Base-by-base conservation (phyloP, 805 yeast species). In the Priceomyces castillae region DNA sequence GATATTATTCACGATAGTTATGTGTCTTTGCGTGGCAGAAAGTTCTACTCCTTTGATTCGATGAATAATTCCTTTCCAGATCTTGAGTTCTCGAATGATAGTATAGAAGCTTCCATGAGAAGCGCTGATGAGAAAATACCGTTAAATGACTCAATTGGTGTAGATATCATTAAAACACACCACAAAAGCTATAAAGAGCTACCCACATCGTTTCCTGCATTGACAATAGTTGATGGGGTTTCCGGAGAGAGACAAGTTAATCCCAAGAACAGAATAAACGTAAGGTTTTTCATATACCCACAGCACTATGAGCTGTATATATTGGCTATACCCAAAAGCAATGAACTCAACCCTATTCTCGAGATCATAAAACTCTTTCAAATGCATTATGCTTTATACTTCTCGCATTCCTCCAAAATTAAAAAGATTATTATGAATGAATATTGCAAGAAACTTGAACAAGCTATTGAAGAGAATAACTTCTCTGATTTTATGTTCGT, bases 331-430 rank as follows among this genome's bases (percentile, higher is more conserved):
- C 78, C 84, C 4, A 78, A 77, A 46, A 73, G 73, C 46, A 78
- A 78, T 42, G 81, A 76, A 46, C 67, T 80, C 33, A 81, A 82
- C 53, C 87, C 90, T 3, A 64, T 81, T 37, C 75, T 69, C 39
- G 92, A 85, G 52, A 71, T 84, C 42, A 83, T 80, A 3, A 68
- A 64, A 45, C 50, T 70, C 4, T 64, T 71, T 43, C 69, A 67
- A 58, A 62, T 70, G 12, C 74, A 70, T 44, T 66, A 61, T 41
- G 57, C 70, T 3, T 54, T 71, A 9, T 71, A 64, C 48, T 71
- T 71, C 43, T 68, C 73, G 1, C 70, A 69, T 40, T 68, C 74
- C 1, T 54, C 47, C 6, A 49, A 39, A 4, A 39, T 71, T 18
- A 63, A 56, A 39, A 51, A 58, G n/a, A 52, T 67, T 5, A 64